Conservation (phyloP, 2,329 filamentous ascomycete genomes). For the Fusarium domesticum region DNA sequence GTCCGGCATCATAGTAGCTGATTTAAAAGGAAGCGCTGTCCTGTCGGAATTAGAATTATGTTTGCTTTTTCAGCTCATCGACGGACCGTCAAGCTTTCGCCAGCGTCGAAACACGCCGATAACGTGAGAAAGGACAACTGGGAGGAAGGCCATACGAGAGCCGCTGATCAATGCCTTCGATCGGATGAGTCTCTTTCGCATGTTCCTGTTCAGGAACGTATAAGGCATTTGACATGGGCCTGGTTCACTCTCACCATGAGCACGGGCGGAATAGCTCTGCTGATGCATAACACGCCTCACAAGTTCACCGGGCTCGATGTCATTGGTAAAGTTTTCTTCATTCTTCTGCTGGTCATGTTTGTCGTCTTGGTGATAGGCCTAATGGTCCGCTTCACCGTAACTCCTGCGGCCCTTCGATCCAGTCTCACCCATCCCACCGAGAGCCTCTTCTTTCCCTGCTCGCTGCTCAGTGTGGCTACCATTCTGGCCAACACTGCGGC, state of each 20-base stretch:
- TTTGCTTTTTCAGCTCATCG: background rate
- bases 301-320: conserved; percentile 45
- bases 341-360: conserved; percentile 51
- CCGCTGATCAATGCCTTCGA: conserved; percentile 21
- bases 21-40: too few species aligned
- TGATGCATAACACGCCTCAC: conserved; percentile 38
- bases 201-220: conserved; percentile 20
- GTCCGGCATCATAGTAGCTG: background rate
- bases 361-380: conserved; percentile 51
- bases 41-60: too few species aligned
- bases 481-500: conserved; percentile 62
- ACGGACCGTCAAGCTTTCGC: conserved; percentile 11
- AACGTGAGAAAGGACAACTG: conserved; percentile 25
- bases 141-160: conserved; percentile 28
- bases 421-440: conserved; percentile 48
- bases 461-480: conserved; percentile 62
- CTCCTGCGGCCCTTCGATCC: conserved; percentile 54
- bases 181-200: conserved; percentile 14
- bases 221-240: conserved; percentile 30
- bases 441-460: conserved; percentile 60
- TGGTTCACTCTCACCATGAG: conserved; percentile 37
- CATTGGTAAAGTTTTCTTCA: conserved; percentile 47
- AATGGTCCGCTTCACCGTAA: conserved; percentile 54
- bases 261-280: conserved; percentile 32
- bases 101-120: conserved; percentile 14